These are phyloP conservation scores for Aciculoconidium aculeatum DNA, from an alignment of 805 yeast species.

Conservation along the genomic window DNA sequence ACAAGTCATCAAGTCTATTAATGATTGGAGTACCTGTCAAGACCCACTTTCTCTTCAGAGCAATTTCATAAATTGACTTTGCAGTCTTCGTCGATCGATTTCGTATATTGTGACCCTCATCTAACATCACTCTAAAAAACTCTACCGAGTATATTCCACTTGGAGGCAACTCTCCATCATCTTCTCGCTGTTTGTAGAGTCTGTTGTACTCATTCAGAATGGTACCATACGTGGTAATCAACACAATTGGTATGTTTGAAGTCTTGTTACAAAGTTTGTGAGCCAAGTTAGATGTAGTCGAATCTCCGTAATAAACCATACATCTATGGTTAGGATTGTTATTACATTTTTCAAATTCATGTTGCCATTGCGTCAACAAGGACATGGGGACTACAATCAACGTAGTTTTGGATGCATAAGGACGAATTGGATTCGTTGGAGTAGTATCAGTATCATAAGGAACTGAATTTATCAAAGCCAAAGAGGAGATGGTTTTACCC, in stretches of 20 bases:
- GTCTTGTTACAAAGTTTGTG: slow-evolving; percentile 33
- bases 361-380: slow-evolving; percentile 83
- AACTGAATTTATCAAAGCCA: slow-evolving; percentile 63
- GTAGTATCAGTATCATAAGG: slow-evolving; percentile 42
- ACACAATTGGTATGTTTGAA: slow-evolving; percentile 54
- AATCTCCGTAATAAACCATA: slow-evolving; percentile 72
- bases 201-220: slow-evolving; percentile 69
- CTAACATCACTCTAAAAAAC: slow-evolving; percentile 72
- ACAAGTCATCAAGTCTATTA: slow-evolving; percentile 81
- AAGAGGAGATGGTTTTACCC: slow-evolving; percentile 85
- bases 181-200: slow-evolving; percentile 25
- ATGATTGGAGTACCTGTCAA: slow-evolving; percentile 93
- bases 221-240: slow-evolving; percentile 85
- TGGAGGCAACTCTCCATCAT: slow-evolving; percentile 21
- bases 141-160: slow-evolving; percentile 65
- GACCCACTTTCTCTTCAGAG: slow-evolving; percentile 69
- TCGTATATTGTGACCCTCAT: slow-evolving; percentile 88
- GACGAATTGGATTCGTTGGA: slow-evolving; percentile 12
- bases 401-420: slow-evolving; percentile 66
- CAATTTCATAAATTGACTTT: slow-evolving; percentile 64
- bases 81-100: slow-evolving; percentile 76
- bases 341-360: slow-evolving; percentile 62
- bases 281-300: slow-evolving; percentile 45
- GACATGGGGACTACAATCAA: slow-evolving; percentile 88
- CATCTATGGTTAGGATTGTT: slow-evolving; percentile 39